phyloP scores from a whole-genome alignment of 2,329 filamentous ascomycete species.

The Cladosporium phlei region DNA sequence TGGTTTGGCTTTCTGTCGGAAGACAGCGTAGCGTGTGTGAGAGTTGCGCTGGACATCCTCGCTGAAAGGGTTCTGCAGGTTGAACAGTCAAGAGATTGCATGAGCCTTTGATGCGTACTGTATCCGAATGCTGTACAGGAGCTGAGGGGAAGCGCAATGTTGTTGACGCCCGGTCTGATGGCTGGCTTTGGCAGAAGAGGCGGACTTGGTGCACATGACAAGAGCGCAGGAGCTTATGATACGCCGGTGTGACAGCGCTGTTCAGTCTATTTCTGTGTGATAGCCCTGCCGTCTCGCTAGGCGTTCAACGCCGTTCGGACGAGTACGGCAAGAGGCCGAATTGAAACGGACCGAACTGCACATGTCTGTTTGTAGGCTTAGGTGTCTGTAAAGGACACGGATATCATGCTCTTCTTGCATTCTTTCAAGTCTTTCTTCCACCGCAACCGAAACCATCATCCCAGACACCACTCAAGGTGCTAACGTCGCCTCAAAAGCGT shows the following conservation, averaged over 20 bases:
- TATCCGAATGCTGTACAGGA: conserved; percentile 17
- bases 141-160: not conserved
- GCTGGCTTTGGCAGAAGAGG: conserved; percentile 10
- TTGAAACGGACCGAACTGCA: conserved; percentile 28
- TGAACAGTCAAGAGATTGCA: conserved; percentile 4
- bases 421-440: conserved; percentile 16
- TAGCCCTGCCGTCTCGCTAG: conserved; percentile 52
- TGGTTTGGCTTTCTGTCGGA: conserved; percentile 34
- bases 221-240: conserved; percentile 28
- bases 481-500: conserved; percentile 23
- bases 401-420: conserved; percentile 34
- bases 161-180: conserved; percentile 4
- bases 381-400: conserved; percentile 19
- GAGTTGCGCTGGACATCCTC: conserved; percentile 48
- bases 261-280: conserved; percentile 40
- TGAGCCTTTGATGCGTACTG: conserved; percentile 21
- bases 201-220: conserved; percentile 17
- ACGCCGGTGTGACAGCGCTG: conserved; percentile 23
- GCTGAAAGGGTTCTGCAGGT: conserved; percentile 20
- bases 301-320: conserved; percentile 51
- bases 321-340: conserved; percentile 42
- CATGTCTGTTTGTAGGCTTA: conserved; percentile 42
- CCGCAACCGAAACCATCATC: conserved; percentile 7
- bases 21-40: conserved; percentile 40
- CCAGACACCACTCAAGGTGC: conserved; percentile 32